Conservation (phyloP, 352 stramenopile genomes). For the Aphanomyces invadans region DNA sequence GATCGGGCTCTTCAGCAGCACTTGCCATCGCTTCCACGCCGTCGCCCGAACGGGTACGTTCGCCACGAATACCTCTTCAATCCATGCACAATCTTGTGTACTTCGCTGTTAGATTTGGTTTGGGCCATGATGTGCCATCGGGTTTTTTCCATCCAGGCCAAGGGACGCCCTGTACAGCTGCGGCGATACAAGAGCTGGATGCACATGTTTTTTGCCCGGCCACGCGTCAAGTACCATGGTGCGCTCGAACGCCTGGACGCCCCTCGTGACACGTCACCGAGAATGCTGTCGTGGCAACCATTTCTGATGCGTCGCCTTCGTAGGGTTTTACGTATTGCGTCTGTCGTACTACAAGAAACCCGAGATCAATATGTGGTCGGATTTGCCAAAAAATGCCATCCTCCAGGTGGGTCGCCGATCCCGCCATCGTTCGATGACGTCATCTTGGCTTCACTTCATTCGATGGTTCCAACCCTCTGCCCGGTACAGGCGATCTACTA, state of each 20-base stretch:
- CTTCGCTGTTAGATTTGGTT: constrained; percentile 50
- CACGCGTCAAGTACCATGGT: constrained; percentile 65
- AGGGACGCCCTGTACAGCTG: constrained; percentile 42
- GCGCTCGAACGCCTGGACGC: no score
- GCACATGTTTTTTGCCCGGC: constrained; percentile 57
- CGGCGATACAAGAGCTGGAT: constrained; percentile 62
- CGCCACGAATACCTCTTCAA: no score
- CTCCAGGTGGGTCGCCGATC: constrained; percentile 43
- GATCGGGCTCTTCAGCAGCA: constrained; percentile 40
- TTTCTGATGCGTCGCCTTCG: no score
- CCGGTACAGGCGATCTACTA: constrained; percentile 46
- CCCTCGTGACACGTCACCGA: no score
- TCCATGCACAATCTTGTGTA: no score
- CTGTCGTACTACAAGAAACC: constrained; percentile 81
- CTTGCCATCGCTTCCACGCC: constrained; percentile 49
- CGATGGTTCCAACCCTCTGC: no score
- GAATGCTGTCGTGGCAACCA: no score
- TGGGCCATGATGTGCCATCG: constrained; percentile 61
- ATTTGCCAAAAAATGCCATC: constrained; percentile 57
- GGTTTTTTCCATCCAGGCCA: constrained; percentile 61
- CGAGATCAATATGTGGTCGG: constrained; percentile 78
- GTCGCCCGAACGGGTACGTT: background rate
- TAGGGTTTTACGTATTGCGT: constrained; percentile 64
- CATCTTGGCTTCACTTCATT: no score
- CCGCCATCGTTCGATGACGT: no score